These are phyloP conservation scores for Gloeopeniophorella convolvens DNA, from an alignment of 768 basidiomycete species.

Conservation along the genomic window DNA sequence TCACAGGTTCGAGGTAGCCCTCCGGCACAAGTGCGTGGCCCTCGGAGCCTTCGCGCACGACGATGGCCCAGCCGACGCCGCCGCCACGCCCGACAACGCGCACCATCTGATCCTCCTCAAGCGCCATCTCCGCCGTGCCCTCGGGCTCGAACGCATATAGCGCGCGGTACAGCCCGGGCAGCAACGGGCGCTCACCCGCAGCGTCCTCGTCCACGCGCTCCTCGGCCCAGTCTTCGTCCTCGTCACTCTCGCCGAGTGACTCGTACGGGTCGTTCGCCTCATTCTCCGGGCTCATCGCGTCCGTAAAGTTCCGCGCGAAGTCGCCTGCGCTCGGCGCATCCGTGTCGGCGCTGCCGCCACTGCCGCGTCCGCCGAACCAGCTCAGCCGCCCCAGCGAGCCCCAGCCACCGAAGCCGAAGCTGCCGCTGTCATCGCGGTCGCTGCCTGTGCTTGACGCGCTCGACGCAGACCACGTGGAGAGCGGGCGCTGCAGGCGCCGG, in stretches of 20 bases:
- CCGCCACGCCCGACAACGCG: conserved; percentile 68
- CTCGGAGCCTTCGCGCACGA: conserved; percentile 38
- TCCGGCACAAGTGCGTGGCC: conserved; percentile 72
- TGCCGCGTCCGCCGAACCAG: conserved; percentile 32
- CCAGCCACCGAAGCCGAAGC: conserved; percentile 35
- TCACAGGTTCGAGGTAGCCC: conserved; percentile 61
- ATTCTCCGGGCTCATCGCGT: conserved; percentile 26
- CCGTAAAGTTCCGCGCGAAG: conserved; percentile 42
- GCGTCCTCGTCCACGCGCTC: conserved; percentile 19
- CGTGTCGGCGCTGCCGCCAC: conserved; percentile 4
- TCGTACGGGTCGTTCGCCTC: conserved; percentile 23
- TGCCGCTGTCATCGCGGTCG: conserved; percentile 26
- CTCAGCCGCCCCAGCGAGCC: conserved; percentile 37
- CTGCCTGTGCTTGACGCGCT: conserved; percentile 24
- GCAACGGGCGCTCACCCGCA: conserved; percentile 34
- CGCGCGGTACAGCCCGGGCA: conserved; percentile 71
- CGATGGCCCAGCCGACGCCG: conserved; percentile 78
- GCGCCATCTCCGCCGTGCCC: conserved; percentile 74
- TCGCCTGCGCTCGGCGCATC: conserved; percentile 36
- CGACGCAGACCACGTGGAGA: conserved; percentile 22
- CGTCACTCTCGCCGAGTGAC: conserved; percentile 22
- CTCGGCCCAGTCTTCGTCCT: conserved; percentile 26
- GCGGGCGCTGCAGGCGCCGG: conserved; percentile 27
- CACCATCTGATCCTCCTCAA: conserved; percentile 73
- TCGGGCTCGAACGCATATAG: conserved; percentile 75